Percentiles rank a stretch among this genome's conserved stretches.
Evolutionary conservation across 2,329 filamentous ascomycete genomes (phyloP).

Genomic region (Sclerotiophoma versabilis): DNA sequence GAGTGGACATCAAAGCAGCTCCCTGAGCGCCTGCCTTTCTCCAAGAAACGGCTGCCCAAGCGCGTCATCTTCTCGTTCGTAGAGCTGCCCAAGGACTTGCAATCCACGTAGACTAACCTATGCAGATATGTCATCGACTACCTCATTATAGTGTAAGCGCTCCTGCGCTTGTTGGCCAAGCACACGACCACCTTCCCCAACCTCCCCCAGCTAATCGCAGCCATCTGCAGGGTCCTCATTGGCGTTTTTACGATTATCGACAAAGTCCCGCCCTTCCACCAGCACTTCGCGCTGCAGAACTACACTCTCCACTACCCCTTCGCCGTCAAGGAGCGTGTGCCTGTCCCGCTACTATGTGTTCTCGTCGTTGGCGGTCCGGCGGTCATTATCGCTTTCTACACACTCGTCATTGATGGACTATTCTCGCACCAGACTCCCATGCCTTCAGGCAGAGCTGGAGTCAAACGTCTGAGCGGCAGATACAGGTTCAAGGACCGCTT

Average conservation of each 20-base stretch:
- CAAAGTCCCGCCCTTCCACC: slow-evolving; percentile 62
- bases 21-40: slow-evolving; percentile 60
- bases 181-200: slow-evolving; percentile 46
- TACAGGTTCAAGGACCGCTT: slow-evolving; percentile 63
- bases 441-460: slow-evolving; percentile 30
- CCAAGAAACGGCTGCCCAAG: slow-evolving; percentile 59
- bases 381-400: slow-evolving; percentile 62
- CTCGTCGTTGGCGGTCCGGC: slow-evolving; percentile 60
- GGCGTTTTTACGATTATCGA: slow-evolving; percentile 61
- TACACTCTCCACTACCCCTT: slow-evolving; percentile 66
- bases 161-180: slow-evolving; percentile 15
- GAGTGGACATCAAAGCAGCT: slow-evolving; percentile 47
- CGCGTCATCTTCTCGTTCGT: slow-evolving; percentile 62
- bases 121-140: slow-evolving; percentile 65
- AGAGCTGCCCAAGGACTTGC: neutral
- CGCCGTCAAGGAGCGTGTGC: slow-evolving; percentile 62
- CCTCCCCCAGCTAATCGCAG: slow-evolving; percentile 27
- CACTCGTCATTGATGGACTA: slow-evolving; percentile 64
- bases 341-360: slow-evolving; percentile 58
- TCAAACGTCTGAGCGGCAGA: slow-evolving; percentile 51
- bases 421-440: slow-evolving; percentile 59
- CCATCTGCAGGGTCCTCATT: slow-evolving; percentile 56
- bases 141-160: slow-evolving; percentile 62
- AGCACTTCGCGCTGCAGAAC: slow-evolving; percentile 64
- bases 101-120: slow-evolving; percentile 27